These are phyloP conservation scores for Vishniacozyma victoriae DNA, from an alignment of 768 basidiomycete species.

Conservation along the genomic window DNA sequence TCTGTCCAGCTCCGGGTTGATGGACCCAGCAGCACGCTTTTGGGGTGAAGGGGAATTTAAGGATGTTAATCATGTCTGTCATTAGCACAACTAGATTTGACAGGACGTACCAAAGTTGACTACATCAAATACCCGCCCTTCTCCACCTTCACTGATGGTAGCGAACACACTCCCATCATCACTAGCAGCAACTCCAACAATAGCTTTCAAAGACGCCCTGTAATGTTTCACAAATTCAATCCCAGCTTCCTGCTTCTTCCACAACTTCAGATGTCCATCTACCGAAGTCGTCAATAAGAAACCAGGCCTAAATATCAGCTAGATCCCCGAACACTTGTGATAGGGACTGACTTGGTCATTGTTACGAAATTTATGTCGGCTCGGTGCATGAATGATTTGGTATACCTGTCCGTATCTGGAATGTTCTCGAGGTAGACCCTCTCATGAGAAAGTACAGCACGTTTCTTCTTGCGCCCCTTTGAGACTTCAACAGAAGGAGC, in stretches of 20 bases:
- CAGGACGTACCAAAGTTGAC: constrained; percentile 83
- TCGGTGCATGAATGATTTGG: constrained; percentile 96
- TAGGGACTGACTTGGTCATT: constrained; percentile 66
- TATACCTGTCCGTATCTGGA: constrained; percentile 86
- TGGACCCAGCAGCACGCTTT: constrained; percentile 95
- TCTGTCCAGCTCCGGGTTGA: constrained; percentile 74
- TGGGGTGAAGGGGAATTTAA: constrained; percentile 79
- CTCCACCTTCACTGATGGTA: constrained; percentile 83
- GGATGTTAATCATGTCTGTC: constrained; percentile 93
- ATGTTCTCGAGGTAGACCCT: constrained; percentile 85
- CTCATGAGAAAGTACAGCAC: constrained; percentile 82
- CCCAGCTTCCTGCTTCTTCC: constrained; percentile 94
- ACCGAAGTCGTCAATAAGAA: constrained; percentile 91
- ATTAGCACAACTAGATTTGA: neutral
- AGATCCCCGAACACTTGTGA: neutral
- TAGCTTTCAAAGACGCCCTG: constrained; percentile 76
- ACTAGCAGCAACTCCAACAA: constrained; percentile 75
- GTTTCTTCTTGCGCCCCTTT: constrained; percentile 37
- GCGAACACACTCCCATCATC: constrained; percentile 89
- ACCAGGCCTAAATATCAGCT: constrained; percentile 61
- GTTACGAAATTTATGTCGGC: constrained; percentile 83
- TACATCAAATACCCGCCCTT: constrained; percentile 92
- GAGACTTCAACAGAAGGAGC: neutral
- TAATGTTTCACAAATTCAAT: constrained; percentile 99
- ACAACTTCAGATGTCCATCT: constrained; percentile 94